phyloP scores from a whole-genome alignment of 2,329 filamentous ascomycete species.

The Alternaria tenuissima region DNA sequence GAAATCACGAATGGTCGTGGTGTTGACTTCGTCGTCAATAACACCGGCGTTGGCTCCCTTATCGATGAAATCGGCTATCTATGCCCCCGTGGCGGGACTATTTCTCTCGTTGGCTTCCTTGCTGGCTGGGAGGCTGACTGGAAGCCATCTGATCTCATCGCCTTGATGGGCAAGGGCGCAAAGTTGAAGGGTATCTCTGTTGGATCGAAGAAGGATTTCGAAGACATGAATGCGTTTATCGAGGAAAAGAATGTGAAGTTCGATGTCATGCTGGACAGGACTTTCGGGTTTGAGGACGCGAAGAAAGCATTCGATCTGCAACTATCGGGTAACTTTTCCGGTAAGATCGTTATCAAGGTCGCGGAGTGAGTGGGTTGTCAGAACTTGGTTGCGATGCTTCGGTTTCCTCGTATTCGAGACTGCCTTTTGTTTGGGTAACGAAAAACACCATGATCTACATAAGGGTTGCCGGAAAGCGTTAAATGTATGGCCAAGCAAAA shows the following conservation, averaged over 20 bases:
- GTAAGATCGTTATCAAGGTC: slow-evolving; percentile 35
- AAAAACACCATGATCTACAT: background rate
- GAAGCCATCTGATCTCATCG: slow-evolving; percentile 20
- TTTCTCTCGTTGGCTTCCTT: slow-evolving; percentile 40
- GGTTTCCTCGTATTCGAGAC: background rate
- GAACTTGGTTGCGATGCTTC: background rate
- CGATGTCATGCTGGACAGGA: slow-evolving; percentile 41
- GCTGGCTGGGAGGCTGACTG: slow-evolving; percentile 21
- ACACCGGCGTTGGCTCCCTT: slow-evolving; percentile 28
- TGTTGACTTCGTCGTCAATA: slow-evolving; percentile 59
- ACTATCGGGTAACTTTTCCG: slow-evolving; percentile 47
- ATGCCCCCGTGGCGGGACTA: slow-evolving; percentile 21
- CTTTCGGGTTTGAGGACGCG: slow-evolving; percentile 46
- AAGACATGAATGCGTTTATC: slow-evolving; percentile 47
- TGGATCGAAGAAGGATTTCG: slow-evolving; percentile 63
- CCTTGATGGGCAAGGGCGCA: slow-evolving; percentile 30
- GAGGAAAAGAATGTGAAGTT: slow-evolving; percentile 43
- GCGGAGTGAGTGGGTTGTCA: background rate
- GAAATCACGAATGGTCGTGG: slow-evolving; percentile 53
- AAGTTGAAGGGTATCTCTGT: slow-evolving; percentile 60
- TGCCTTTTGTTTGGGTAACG: background rate
- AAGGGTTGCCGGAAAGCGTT: background rate
- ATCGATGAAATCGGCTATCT: slow-evolving; percentile 25
- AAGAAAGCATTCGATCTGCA: slow-evolving; percentile 48
- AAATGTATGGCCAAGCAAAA: background rate